Base-by-base conservation (phyloP, 305 asterid genomes). In the Lippia alba region DNA sequence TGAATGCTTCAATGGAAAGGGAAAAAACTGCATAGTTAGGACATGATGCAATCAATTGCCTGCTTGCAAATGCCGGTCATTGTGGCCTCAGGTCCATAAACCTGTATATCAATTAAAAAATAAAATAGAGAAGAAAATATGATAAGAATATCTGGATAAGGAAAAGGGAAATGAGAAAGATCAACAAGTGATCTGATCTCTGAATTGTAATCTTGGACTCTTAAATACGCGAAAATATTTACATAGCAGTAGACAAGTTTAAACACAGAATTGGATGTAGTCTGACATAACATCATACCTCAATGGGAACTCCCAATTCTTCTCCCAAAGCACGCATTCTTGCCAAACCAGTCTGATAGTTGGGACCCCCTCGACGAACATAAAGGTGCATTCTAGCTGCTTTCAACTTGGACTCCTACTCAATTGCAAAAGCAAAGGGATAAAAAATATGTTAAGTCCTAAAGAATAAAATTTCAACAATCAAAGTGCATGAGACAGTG, bases 331-430 rank as follows among this genome's bases (percentile, higher is more conserved):
- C 80, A 34, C 96, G 87, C 94, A 86, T 87, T 77, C 80, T 86
- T 15, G 89, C 83, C 76, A 90, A 80, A 33, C 96, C 94, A 70
- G 83, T 87, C 81, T 87, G 94, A 69, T 86, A 90, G 72, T 86
- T 90, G 15, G 96, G 96, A 54, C 96, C 96, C 51, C 94, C 96
- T 83, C 96, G 81, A 53, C 96, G 86, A 62, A 87, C 95, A 39
- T 70, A 90, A 32, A 89, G 80, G 77, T 87, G 82, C 97, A 91
- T 89, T 78, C 96, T 86, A 56, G 96, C 86, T 30, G 96, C 96
- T 79, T 91, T 83, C 73, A 91, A 61, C 91, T 91, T 91, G 51
- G 92, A 81, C 82, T 91, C 97, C 97, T 91, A 70, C 77, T 34
- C 70, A 20, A 53, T 55, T 68, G 30, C 40, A 55, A 18, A 36